These are phyloP conservation scores for Ophiosphaerella herpotricha DNA, from an alignment of 2,329 filamentous ascomycete species.

Conservation along the genomic window DNA sequence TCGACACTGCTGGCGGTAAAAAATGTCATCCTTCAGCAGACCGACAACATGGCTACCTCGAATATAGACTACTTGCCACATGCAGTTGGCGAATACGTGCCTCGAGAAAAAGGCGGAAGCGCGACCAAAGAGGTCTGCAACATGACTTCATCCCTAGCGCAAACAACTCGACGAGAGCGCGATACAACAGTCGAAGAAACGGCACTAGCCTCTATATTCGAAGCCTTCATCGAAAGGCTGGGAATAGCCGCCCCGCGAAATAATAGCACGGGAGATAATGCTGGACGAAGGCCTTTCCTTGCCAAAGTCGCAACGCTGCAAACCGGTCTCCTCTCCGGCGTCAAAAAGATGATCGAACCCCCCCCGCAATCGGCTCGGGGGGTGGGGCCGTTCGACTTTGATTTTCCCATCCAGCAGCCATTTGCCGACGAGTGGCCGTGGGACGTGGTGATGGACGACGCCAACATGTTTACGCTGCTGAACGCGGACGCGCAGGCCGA, in stretches of 20 bases:
- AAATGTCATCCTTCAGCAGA: slow-evolving; percentile 21
- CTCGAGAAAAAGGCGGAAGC: slow-evolving; percentile 1
- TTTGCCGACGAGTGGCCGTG: no score
- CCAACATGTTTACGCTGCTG: no score
- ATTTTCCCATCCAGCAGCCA: no score
- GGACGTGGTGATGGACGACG: no score
- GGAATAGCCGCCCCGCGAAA: neutral
- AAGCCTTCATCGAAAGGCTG: slow-evolving; percentile 2
- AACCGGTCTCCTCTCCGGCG: neutral
- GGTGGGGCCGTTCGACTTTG: no score
- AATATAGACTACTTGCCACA: slow-evolving; percentile 8
- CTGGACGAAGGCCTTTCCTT: slow-evolving; percentile 9
- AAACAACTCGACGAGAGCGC: neutral
- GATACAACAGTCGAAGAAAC: neutral
- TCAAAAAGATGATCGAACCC: neutral
- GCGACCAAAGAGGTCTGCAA: neutral
- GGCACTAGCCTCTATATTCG: slow-evolving; percentile 1
- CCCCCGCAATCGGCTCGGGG: no score
- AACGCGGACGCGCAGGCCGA: no score
- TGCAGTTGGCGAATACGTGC: slow-evolving; percentile 9
- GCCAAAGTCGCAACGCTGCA: slow-evolving; percentile 1
- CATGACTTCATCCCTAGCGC: neutral
- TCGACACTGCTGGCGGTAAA: slow-evolving; percentile 25
- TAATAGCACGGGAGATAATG: neutral
- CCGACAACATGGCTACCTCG: slow-evolving; percentile 10